Base-by-base conservation (phyloP, 1,284 basidiomycete genomes). In the Marasmius oreades region DNA sequence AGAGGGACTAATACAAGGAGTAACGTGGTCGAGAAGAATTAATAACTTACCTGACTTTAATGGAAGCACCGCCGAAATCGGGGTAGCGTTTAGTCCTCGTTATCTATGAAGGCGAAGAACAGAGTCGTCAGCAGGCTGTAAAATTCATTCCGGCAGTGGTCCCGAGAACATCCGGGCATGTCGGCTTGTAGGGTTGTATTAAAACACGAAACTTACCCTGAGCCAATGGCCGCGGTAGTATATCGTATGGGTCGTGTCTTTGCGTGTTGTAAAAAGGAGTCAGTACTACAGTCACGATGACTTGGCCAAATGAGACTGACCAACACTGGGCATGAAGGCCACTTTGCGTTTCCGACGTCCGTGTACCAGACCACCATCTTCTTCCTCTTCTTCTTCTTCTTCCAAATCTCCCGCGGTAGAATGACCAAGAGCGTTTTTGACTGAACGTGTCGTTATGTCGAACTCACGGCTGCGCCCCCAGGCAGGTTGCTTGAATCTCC, bases 381-480 rank as follows among this genome's bases (percentile, higher is more conserved):
- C 84, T 4, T 86, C 81, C 50, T 86, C 85, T n/a, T 90, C 89
- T 18, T 90, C 87, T 44, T 90, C 89, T 18, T 90, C 87, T 44
- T 90, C 87, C 59, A 90, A 59, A 66, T 91, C 89, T 10, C 89
- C 89, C 3, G 85, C 77, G 0, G 86, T 90, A 44, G 80, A 76
- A 63, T 85, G 80, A 53, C 76, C 84, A 60, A 90, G 71, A 50
- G 81, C 81, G 60, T 78, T 81, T 53, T 78, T 77, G 16, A 80
- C 74, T 12, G 86, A 80, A 52, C 89, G 85, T 18, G 90, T 92
- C 8, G 88, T 91, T 62, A 92, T 92, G 70, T 92, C 90, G 66
- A 92, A 92, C 69, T 92, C 90, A 43, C 90, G 78, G 69, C 88
- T 90, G 51, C 86, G 82, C 5, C 88, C 88, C 88, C 88, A 91